phyloP scores from a whole-genome alignment of 345 rosid genomes.

The Eucalyptus regnans region DNA sequence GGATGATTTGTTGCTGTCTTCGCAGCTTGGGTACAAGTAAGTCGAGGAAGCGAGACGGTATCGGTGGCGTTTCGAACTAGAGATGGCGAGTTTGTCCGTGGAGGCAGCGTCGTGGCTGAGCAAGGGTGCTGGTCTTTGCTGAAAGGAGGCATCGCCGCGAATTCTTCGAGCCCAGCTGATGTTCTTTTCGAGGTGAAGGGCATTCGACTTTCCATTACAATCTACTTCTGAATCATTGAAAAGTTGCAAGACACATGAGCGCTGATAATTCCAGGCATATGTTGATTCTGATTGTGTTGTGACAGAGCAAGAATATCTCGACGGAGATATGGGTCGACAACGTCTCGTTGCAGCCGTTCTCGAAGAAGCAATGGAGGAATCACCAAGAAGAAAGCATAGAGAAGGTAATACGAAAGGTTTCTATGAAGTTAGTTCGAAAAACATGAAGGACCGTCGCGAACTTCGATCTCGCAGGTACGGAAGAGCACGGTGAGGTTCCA shows the following conservation, averaged over 20 bases:
- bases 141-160: constrained; percentile 57
- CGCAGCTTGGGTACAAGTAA: constrained; percentile 58
- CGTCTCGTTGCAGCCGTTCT: constrained; percentile 48
- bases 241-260: neutral
- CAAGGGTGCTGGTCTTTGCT: constrained; percentile 73
- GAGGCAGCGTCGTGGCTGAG: constrained; percentile 33
- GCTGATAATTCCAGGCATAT: neutral
- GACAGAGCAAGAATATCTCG: constrained; percentile 28
- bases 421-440: neutral
- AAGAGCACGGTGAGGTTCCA: constrained; percentile 47
- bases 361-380: constrained; percentile 53
- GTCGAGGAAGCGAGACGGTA: constrained; percentile 26
- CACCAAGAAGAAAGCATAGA: constrained; percentile 45
- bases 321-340: constrained; percentile 42
- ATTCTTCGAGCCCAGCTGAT: constrained; percentile 33
- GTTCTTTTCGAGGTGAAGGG: constrained; percentile 41
- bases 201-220: neutral
- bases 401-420: too few species aligned
- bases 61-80: constrained; percentile 20
- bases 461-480: constrained; percentile 26
- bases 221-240: neutral
- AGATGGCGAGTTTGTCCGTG: constrained; percentile 20
- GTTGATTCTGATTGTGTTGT: neutral
- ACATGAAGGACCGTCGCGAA: neutral
- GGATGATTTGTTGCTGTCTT: neutral